A percentile compares a stretch with the other conserved stretches of the same genome.
These are phyloP conservation scores for Dorcoceras hygrometricum DNA, from an alignment of 257 asterid species.

Conservation along the genomic window DNA sequence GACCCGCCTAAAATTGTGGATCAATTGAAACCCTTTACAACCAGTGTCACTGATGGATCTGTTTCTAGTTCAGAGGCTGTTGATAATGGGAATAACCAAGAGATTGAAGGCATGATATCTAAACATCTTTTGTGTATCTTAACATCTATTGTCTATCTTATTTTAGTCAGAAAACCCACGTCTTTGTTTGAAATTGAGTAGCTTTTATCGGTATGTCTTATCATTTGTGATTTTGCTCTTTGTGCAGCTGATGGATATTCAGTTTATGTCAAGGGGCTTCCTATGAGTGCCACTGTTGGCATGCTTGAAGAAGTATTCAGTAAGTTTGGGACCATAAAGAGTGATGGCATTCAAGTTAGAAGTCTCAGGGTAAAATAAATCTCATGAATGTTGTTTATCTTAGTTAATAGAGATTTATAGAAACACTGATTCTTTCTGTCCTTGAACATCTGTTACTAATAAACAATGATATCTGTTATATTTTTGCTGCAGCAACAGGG, in stretches of 20 bases:
- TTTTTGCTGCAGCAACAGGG: constrained; percentile 49
- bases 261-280: constrained; percentile 76
- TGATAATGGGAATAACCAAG: constrained; percentile 59
- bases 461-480: not conserved
- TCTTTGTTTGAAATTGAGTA: constrained; percentile 12
- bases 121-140: not conserved
- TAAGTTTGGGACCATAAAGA: constrained; percentile 77
- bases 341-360: constrained; percentile 84
- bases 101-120: constrained; percentile 65
- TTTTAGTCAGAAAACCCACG: not conserved
- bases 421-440: constrained; percentile 14
- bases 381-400: not conserved
- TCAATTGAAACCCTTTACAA: constrained; percentile 41
- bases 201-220: not conserved
- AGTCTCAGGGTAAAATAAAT: constrained; percentile 59
- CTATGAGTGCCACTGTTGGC: constrained; percentile 63
- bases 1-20: constrained; percentile 46
- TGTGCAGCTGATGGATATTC: constrained; percentile 83
- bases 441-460: constrained; percentile 5
- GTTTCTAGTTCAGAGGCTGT: constrained; percentile 43
- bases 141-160: not conserved
- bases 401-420: constrained; percentile 8
- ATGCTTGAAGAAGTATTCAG: constrained; percentile 70
- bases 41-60: constrained; percentile 40
- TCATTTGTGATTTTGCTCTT: constrained; percentile 14